A percentile compares a stretch with the other conserved stretches of the same genome.
Conservation (phyloP, 2,329 filamentous ascomycete genomes). For the Parastagonospora nodorum region DNA sequence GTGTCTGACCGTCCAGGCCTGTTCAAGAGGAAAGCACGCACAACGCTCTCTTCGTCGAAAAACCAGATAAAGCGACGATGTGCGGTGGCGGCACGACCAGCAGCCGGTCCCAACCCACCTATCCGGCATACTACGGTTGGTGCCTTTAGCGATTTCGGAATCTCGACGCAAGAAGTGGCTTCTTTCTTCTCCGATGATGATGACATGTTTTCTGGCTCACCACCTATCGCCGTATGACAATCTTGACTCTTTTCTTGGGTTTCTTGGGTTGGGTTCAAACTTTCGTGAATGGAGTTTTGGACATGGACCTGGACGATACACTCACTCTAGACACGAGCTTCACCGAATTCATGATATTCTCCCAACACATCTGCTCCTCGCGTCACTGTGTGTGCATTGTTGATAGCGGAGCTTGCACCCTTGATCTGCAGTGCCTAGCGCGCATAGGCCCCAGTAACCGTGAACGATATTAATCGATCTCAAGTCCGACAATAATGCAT, state of each 20-base stretch:
- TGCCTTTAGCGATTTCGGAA: conserved; percentile 21
- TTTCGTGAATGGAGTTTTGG: background rate
- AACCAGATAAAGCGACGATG: conserved; percentile 2
- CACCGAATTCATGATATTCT: no score
- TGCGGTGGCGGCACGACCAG: background rate
- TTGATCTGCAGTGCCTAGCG: no score
- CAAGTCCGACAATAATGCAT: no score
- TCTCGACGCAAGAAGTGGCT: conserved; percentile 34
- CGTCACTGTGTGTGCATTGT: no score
- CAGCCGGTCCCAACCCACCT: background rate
- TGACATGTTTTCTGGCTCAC: conserved; percentile 24
- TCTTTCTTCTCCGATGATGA: conserved; percentile 36
- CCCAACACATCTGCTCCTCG: no score
- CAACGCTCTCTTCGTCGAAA: background rate
- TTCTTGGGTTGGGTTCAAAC: background rate
- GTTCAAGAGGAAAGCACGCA: conserved; percentile 7
- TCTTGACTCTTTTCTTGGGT: background rate
- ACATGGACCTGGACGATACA: background rate
- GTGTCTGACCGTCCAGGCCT: conserved; percentile 6
- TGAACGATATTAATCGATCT: no score
- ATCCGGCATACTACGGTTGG: background rate
- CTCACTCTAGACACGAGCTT: no score
- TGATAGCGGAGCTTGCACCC: no score
- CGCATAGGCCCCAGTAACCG: no score
- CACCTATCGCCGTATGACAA: conserved; percentile 21